Evolutionary conservation across 164 flowering plant species (phyloP), one percentile per base, ranked within the genome.

Genomic region (Nelumbo lutea): DNA sequence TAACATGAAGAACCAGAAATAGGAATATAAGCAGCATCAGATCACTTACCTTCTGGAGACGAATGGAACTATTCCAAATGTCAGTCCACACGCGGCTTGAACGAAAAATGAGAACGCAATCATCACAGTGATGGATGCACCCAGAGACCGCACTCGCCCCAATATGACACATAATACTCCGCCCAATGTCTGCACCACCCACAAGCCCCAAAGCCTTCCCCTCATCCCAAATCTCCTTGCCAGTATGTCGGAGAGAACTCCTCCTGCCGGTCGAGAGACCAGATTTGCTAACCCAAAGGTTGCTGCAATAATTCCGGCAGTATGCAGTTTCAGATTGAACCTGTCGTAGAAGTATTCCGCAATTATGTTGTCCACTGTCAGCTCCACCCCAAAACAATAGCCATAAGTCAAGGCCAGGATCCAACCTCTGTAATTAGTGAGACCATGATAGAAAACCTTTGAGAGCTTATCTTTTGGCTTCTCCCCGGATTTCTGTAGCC

Each of bases 61-160:
- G 55, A 93, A 93, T 53, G 98, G 98, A 71, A 89, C 96, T 0
- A 93, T 82, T 0, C 96, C 98, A 61, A 89, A 93, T 5, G 96
- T 87, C 42, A 87, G 86, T 3, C 98, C 98, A 67, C 98, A 93
- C 0, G 96, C 88, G 57, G 93, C 90, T 76, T 90, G 96, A 68
- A 84, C 86, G 51, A 90, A 88, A 48, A 93, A 41, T 1, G 98
- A 93, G 83, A 93, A 93, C 3, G 66, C 68, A 14, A 93, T 50
- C 92, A 90, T 80, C 55, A 88, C 92, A 4, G 73, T 70, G 13
- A 93, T 66, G 42, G 95, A 85, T 0, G 74, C 83, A 62, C 77
- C 58, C 15, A 92, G 71, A 7, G 96, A 86, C 2, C 68, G 74
- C 0, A 86, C 77, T 68, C 4, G 74, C n/a, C 96, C 96, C 9